Evolutionary conservation across 345 rosid species (phyloP), one percentile per base, ranked within the genome.

Genomic region (Trapa incisa): DNA sequence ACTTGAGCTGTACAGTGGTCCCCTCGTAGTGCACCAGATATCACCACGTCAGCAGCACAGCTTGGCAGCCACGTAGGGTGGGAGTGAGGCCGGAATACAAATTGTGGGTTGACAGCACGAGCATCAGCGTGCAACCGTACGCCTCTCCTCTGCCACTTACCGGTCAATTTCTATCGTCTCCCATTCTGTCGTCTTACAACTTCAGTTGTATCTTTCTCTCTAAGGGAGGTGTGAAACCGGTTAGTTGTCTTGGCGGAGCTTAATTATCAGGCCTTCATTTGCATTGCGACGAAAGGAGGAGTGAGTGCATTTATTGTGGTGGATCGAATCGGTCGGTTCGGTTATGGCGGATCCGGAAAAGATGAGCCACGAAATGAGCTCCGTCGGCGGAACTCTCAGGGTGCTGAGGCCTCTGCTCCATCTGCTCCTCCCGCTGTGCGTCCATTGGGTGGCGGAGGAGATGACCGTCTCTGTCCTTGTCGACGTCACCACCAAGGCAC

Each of bases 401-500:
- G 82, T 79, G 65, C 66, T 84, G 61, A 77, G 79, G 73, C 85
- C 82, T 39, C 72, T 84, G 65, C 66, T 73, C 48, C 83, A 81
- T 37, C 65, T 84, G 71, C 68, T 84, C 72, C 37, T 84, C 47
- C 85, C 88, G 12, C 75, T 84, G 2, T 77, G 75, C 77, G 61
- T 81, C 36, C 85, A 84, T 61, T 84, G 88, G 88, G 65, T 73
- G 36, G 88, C 84, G 0, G 85, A 84, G 77, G 80, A 75, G 74
- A 84, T 84, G 88, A 84, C 88, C 11, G 88, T 84, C 64, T 84
- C 88, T 37, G 82, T 84, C 65, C 85, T 81, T 69, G 84, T 84
- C 69, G 88, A 84, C 73, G 79, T 81, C 67, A 76, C 78, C 62
- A 76, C 85, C 53, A 62, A 37, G 66, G 85, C 85, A 41, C 70